These are phyloP conservation scores for Pseudogymnoascus sp. DNA, from an alignment of 2,329 filamentous ascomycete species.

Conservation along the genomic window DNA sequence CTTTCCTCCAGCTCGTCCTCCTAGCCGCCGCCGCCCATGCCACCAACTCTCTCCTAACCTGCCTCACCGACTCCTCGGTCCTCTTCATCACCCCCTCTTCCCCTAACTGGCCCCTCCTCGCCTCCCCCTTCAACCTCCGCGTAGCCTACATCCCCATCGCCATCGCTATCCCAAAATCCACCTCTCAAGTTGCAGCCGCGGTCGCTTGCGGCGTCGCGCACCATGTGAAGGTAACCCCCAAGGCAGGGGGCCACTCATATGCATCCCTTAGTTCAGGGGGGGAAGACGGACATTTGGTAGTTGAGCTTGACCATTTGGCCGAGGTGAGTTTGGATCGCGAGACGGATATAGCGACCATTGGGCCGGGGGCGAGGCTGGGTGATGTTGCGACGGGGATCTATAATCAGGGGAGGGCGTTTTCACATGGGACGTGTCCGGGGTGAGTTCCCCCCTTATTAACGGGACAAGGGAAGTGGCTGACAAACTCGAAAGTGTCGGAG, in stretches of 20 bases:
- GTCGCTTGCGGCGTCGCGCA: constrained; percentile 36
- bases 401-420: constrained; percentile 30
- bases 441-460: neutral
- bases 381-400: constrained; percentile 33
- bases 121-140: neutral
- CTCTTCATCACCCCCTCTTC: neutral
- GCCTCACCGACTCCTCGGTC: neutral
- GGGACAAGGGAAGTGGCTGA: neutral
- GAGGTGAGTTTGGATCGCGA: constrained; percentile 24
- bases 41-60: neutral
- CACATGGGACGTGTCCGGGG: constrained; percentile 38
- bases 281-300: constrained; percentile 32
- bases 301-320: constrained; percentile 35
- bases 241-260: constrained; percentile 44
- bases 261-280: constrained; percentile 39
- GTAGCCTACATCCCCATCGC: neutral
- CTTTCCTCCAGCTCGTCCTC: neutral
- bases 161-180: constrained; percentile 21
- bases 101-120: neutral
- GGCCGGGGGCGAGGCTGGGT: constrained; percentile 36
- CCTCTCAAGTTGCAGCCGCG: constrained; percentile 32
- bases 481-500: constrained; percentile 28
- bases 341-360: constrained; percentile 26
- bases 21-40: neutral
- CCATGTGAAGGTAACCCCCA: constrained; percentile 38